phyloP scores from a whole-genome alignment of 192 early-diverging fungal species.

The Coemansia asiatica region DNA sequence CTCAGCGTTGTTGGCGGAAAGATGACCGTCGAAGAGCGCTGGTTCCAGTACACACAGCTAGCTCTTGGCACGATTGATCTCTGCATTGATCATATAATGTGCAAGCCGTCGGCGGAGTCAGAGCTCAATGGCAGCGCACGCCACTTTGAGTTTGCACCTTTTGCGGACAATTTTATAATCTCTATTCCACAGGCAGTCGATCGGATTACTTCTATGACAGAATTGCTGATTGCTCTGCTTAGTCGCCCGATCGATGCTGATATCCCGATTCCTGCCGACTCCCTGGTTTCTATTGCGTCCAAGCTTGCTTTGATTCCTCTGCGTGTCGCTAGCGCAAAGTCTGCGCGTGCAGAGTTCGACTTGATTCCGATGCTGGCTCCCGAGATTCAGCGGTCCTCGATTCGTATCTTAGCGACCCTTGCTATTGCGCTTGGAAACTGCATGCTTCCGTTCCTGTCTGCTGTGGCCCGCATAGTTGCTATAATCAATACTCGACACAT shows the following conservation, averaged over 20 bases:
- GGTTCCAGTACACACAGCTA: slow-evolving; percentile 38
- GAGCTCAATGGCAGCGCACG: background rate
- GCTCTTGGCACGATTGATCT: slow-evolving; percentile 37
- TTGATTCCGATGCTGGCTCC: slow-evolving; percentile 40
- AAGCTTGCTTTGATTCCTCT: slow-evolving; percentile 36
- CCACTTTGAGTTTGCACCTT: slow-evolving; percentile 20
- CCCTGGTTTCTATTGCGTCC: slow-evolving; percentile 26
- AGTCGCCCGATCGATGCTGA: slow-evolving; percentile 26
- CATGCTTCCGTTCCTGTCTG: slow-evolving; percentile 42
- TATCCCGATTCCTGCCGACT: slow-evolving; percentile 33
- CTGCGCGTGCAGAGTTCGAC: slow-evolving; percentile 34
- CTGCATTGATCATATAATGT: slow-evolving; percentile 51
- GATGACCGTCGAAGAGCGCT: slow-evolving; percentile 40
- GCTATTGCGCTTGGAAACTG: slow-evolving; percentile 30
- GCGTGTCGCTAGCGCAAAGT: slow-evolving; percentile 35
- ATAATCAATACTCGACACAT: slow-evolving; percentile 26
- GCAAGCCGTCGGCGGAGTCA: background rate
- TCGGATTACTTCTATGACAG: slow-evolving; percentile 39
- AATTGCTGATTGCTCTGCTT: slow-evolving; percentile 39
- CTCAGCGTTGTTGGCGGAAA: slow-evolving; percentile 36
- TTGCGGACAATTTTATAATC: slow-evolving; percentile 32
- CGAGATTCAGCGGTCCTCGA: slow-evolving; percentile 40
- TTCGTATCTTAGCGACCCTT: slow-evolving; percentile 41
- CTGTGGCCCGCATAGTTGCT: slow-evolving; percentile 29
- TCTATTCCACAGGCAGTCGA: slow-evolving; percentile 50